Base-by-base conservation (phyloP, 177 flowering plant genomes). In the Vitis hybrid region DNA sequence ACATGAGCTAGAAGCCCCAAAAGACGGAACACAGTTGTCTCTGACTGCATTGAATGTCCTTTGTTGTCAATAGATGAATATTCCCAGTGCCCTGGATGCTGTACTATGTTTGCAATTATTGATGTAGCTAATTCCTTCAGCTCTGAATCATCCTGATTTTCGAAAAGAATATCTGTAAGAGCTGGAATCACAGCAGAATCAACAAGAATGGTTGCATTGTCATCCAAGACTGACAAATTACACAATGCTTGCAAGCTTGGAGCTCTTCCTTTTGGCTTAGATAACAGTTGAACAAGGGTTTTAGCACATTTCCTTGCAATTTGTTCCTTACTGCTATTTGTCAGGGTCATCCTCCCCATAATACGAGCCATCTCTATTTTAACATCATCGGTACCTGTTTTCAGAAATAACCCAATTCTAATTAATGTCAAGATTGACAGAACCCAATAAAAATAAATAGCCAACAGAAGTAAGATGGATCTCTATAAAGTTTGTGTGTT, bases 1-100 rank as follows among this genome's bases (percentile, higher is more conserved):
- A 71, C 76, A 75, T 17, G 48, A 59, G 81, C 59, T 56, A 87
- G 61, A 66, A 81, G 73, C 14, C 72, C 69, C 70, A 85, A 60
- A 62, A 87, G 80, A 26, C 58, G 68, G 67, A 60, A 59, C 19
- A 87, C 69, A 18, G 79, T 67, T 64, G 74, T 54, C 72, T 84
- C 84, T 65, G 89, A 87, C 59, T 82, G 89, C 84, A 87, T 71
- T 13, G 72, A 68, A 69, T 79, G 59, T 18, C 91, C 86, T 59
- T 75, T 56, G 62, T 72, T 76, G 78, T 80, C 81, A 23, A 64
- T 82, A 70, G 76, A 62, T 51, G 89, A 87, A 67, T 84, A 75
- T 74, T 88, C 91, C 89, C 89, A 88, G 60, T 81, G 81, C 66
- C 91, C 89, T 13, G 86, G 82, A 63, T 84, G 83, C 12, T 82